A percentile compares a stretch with the other conserved stretches of the same genome.
These are phyloP conservation scores for Aspergillus tamarii DNA, from an alignment of 2,329 filamentous ascomycete genomes.

Conservation along the genomic window DNA sequence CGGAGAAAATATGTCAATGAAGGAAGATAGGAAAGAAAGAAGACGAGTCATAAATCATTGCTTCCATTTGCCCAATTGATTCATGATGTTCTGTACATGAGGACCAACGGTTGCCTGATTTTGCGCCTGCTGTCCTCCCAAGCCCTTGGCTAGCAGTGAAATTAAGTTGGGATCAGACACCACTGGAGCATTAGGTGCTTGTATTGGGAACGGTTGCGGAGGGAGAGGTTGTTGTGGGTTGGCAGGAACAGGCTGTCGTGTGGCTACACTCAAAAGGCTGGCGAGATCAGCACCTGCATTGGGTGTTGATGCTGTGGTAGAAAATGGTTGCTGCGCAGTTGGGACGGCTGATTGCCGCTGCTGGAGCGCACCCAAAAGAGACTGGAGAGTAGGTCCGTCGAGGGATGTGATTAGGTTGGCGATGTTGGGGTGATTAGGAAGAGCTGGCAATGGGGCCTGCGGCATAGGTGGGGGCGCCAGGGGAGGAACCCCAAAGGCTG, in stretches of 20 bases:
- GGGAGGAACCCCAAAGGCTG: conserved; percentile 40
- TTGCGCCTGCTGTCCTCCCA: conserved; percentile 40
- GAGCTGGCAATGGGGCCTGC: conserved; percentile 37
- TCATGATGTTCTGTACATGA: conserved; percentile 53
- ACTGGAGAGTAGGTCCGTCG: conserved; percentile 71
- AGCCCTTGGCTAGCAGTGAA: conserved; percentile 42
- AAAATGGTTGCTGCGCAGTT: conserved; percentile 39
- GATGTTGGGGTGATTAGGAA: conserved; percentile 55
- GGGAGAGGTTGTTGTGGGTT: conserved; percentile 33
- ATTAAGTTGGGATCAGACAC: conserved; percentile 42
- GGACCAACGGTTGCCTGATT: conserved; percentile 36
- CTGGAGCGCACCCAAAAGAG: conserved; percentile 65
- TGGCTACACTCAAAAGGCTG: conserved; percentile 43
- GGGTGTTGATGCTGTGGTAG: conserved; percentile 31
- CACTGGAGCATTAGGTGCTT: conserved; percentile 30
- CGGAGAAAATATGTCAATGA: conserved; percentile 15
- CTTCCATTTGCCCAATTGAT: conserved; percentile 52
- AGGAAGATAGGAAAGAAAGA: conserved; percentile 25
- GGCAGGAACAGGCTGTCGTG: conserved; percentile 39
- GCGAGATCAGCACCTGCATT: conserved; percentile 43
- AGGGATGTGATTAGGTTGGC: conserved; percentile 68
- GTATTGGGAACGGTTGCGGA: conserved; percentile 35
- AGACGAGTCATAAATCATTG: conserved; percentile 39
- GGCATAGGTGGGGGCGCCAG: conserved; percentile 35
- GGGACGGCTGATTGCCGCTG: conserved; percentile 43